Conservation (phyloP, 2,329 filamentous ascomycete species). For the Geoglossum cookeanum region DNA sequence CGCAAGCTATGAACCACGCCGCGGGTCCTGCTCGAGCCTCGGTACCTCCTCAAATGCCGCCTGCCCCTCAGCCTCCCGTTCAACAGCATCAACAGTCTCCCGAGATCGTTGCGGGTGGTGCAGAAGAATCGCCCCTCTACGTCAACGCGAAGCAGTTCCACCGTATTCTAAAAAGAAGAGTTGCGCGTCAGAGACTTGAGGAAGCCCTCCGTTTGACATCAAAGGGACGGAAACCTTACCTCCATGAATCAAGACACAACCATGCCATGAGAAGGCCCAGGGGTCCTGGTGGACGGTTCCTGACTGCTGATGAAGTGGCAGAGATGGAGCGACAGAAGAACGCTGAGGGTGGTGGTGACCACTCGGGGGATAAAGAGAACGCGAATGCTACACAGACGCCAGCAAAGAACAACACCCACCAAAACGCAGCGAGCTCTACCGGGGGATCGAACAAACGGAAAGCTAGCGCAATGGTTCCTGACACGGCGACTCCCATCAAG, state of each 20-base stretch:
- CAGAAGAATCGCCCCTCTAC: slow-evolving; percentile 86
- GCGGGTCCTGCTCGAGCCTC: slow-evolving; percentile 27
- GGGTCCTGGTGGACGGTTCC: slow-evolving; percentile 82
- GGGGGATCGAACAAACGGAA: slow-evolving; percentile 26
- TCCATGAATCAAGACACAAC: slow-evolving; percentile 94
- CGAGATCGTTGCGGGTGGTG: slow-evolving; percentile 50
- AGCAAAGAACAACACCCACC: slow-evolving; percentile 18
- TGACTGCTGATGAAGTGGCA: slow-evolving; percentile 90
- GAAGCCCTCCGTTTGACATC: slow-evolving; percentile 81
- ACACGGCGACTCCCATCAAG: slow-evolving; percentile 24
- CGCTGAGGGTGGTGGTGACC: slow-evolving; percentile 19
- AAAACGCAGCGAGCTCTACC: neutral
- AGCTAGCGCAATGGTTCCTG: slow-evolving; percentile 26
- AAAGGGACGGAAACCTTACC: slow-evolving; percentile 89
- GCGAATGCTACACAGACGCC: slow-evolving; percentile 11
- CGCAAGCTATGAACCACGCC: slow-evolving; percentile 55
- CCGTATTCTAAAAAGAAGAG: slow-evolving; percentile 81
- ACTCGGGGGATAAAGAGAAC: slow-evolving; percentile 12
- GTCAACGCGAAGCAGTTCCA: slow-evolving; percentile 99
- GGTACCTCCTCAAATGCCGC: slow-evolving; percentile 29
- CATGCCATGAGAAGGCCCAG: slow-evolving; percentile 92
- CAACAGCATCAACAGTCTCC: slow-evolving; percentile 56
- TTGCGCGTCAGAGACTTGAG: slow-evolving; percentile 83
- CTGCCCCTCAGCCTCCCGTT: slow-evolving; percentile 33
- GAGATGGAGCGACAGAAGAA: slow-evolving; percentile 53